A percentile compares a stretch with the other conserved stretches of the same genome.
Evolutionary conservation across 2,329 filamentous ascomycete genomes (phyloP).

Genomic region (Fusarium torreyae): DNA sequence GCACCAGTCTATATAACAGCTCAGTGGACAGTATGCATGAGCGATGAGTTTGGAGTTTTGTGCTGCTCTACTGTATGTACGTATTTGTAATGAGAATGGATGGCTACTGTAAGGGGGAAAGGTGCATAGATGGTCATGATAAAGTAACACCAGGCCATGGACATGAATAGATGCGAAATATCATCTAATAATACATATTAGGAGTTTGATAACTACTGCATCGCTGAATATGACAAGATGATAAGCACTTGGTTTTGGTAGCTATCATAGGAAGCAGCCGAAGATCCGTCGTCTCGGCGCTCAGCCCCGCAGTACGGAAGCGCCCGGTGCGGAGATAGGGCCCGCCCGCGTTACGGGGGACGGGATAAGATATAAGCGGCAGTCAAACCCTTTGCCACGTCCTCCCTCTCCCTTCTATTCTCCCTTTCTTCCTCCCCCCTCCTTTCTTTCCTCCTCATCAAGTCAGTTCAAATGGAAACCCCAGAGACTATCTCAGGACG

Average conservation of each 20-base stretch:
- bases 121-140: slow-evolving; percentile 45
- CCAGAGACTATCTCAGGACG: slow-evolving; percentile 47
- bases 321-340: slow-evolving; percentile 47
- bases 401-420: not conserved
- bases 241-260: not conserved
- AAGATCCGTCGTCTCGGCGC: slow-evolving; percentile 38
- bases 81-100: slow-evolving; percentile 44
- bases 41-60: slow-evolving; percentile 48
- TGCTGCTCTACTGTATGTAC: slow-evolving; percentile 41
- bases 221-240: not conserved
- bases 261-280: slow-evolving; percentile 25
- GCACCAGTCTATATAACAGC: slow-evolving; percentile 37
- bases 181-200: slow-evolving; percentile 42
- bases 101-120: slow-evolving; percentile 20
- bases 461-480: slow-evolving; percentile 32
- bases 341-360: slow-evolving; percentile 32
- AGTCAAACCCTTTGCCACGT: slow-evolving; percentile 5
- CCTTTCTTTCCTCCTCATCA: not conserved
- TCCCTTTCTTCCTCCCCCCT: not conserved
- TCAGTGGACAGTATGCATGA: slow-evolving; percentile 40
- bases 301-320: slow-evolving; percentile 46
- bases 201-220: not conserved
- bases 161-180: slow-evolving; percentile 41
- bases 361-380: slow-evolving; percentile 33
- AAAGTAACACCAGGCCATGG: slow-evolving; percentile 40